Evolutionary conservation across 306 rosid genomes (phyloP).

Genomic region (Vachellia collinsii): DNA sequence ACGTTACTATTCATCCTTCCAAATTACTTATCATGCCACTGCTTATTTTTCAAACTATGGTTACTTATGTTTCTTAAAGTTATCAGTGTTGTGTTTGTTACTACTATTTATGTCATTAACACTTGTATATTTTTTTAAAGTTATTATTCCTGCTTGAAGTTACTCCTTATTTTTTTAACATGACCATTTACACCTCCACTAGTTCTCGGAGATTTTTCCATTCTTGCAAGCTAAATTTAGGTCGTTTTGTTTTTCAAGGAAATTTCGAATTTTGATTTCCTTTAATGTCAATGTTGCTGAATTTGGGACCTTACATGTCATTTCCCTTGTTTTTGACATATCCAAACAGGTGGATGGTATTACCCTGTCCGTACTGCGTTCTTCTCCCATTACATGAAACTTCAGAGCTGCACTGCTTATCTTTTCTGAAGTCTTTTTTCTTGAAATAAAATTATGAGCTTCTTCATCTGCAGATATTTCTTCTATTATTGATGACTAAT

Average conservation of each 20-base stretch:
- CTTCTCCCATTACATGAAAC: not conserved
- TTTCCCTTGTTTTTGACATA: not conserved
- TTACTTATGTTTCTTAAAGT: not conserved
- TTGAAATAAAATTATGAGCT: too few relatives aligned
- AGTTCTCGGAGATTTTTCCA: not conserved
- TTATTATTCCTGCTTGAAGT: not conserved
- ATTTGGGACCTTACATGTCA: not conserved
- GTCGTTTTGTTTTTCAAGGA: not conserved
- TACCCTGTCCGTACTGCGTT: not conserved
- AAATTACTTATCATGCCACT: not conserved
- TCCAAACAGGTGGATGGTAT: not conserved
- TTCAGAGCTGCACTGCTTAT: not conserved
- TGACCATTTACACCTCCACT: not conserved
- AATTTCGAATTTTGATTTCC: not conserved
- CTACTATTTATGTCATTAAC: not conserved
- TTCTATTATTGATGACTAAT: too few relatives aligned
- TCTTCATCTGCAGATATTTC: too few relatives aligned
- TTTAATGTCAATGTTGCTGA: not conserved
- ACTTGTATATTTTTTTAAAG: not conserved
- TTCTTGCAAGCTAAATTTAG: not conserved
- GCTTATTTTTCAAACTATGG: not conserved
- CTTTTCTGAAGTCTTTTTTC: too few relatives aligned
- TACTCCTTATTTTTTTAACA: not conserved
- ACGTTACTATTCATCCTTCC: not conserved
- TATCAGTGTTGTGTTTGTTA: not conserved